phyloP scores from a whole-genome alignment of 257 asterid species.

The Fraxinus cuspidata region DNA sequence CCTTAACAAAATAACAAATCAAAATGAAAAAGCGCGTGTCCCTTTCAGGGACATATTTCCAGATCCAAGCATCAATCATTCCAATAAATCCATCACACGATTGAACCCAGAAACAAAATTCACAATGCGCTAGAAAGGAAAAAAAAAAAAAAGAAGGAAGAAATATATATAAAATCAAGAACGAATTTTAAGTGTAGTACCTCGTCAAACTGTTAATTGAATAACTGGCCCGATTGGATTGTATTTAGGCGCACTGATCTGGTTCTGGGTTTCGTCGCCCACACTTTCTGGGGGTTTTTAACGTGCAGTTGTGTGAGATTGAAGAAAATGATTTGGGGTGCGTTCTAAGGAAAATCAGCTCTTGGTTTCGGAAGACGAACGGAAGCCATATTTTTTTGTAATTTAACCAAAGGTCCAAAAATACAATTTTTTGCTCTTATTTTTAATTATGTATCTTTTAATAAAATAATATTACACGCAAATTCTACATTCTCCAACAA shows the following conservation, averaged over 20 bases:
- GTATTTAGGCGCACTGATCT: background rate
- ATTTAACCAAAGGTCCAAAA: too few species aligned
- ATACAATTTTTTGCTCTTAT: too few species aligned
- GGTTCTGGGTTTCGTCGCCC: background rate
- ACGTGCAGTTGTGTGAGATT: slow-evolving; percentile 22
- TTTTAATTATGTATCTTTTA: too few species aligned
- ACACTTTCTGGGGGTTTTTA: background rate
- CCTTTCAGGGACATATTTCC: background rate
- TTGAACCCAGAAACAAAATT: slow-evolving; percentile 12
- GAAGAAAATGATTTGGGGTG: slow-evolving; percentile 33
- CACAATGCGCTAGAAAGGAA: slow-evolving; percentile 13
- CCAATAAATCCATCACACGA: background rate
- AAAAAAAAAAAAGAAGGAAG: too few species aligned
- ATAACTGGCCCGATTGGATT: background rate
- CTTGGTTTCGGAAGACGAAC: background rate
- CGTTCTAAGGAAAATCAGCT: slow-evolving; percentile 25
- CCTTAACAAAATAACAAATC: background rate
- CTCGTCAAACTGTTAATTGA: background rate
- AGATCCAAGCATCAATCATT: slow-evolving; percentile 28
- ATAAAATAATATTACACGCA: too few species aligned
- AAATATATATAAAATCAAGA: background rate
- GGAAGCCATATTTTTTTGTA: too few species aligned
- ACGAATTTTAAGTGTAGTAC: slow-evolving; percentile 9
- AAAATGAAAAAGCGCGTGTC: background rate
- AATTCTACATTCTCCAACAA: too few species aligned